Percentiles rank a stretch among this genome's conserved stretches.
These are phyloP conservation scores for Carex kokanica DNA, from an alignment of 176 grass and related monocot species.

Conservation along the genomic window DNA sequence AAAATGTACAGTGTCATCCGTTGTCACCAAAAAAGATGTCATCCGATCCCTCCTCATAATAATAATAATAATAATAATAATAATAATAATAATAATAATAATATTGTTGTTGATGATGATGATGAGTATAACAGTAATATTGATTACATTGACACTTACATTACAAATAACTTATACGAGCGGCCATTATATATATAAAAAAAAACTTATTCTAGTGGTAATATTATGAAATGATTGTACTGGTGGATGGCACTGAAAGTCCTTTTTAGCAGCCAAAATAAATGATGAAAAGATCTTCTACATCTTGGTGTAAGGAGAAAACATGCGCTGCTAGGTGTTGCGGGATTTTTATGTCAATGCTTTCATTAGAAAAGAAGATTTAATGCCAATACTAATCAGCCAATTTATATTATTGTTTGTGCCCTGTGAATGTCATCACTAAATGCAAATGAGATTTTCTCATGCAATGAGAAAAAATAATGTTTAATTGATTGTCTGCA, in stretches of 20 bases:
- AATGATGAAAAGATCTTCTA: background rate
- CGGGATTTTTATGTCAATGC: background rate
- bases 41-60: too few species aligned
- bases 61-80: too few species aligned
- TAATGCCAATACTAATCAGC: background rate
- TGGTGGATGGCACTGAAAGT: background rate
- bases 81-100: too few species aligned
- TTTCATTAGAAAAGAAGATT: too few species aligned
- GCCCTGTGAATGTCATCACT: background rate
- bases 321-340: background rate
- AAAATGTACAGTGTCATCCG: too few species aligned
- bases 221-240: background rate
- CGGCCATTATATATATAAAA: too few species aligned
- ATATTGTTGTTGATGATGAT: too few species aligned
- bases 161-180: too few species aligned
- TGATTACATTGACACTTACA: background rate
- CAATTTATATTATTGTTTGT: background rate
- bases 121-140: too few species aligned
- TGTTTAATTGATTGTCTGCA: too few species aligned
- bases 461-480: background rate
- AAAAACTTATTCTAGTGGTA: background rate
- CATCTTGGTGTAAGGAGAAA: background rate
- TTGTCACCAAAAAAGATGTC: too few species aligned
- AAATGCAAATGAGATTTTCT: background rate
- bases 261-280: background rate